A percentile compares a stretch with the other conserved stretches of the same genome.
Conservation (phyloP, 768 basidiomycete genomes). For the Tulasnella sp. region DNA sequence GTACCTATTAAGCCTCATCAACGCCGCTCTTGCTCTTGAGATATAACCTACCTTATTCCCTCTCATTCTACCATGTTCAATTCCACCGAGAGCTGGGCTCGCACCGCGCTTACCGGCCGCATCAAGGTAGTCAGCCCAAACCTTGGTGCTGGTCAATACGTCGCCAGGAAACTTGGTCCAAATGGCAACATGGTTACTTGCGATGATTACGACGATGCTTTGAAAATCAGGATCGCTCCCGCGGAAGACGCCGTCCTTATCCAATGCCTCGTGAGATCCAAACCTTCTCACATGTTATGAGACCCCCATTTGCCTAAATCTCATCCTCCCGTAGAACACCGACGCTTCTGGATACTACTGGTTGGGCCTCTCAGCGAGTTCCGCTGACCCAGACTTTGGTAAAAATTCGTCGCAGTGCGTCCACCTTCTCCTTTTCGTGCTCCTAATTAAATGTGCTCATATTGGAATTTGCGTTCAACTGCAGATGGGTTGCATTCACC, state of each 20-base stretch:
- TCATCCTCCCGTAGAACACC: neutral
- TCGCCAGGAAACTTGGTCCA: neutral
- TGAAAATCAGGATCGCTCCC: neutral
- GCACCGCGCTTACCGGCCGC: neutral
- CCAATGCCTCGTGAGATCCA: neutral
- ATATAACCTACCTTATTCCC: too few relatives aligned
- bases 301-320: neutral
- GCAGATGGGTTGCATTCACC: neutral
- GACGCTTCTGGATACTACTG: neutral
- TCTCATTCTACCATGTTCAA: neutral
- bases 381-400: neutral
- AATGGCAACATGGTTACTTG: neutral
- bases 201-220: neutral
- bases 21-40: neutral
- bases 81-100: neutral
- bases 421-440: too few relatives aligned
- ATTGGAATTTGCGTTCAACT: neutral
- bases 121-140: neutral
- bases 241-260: neutral
- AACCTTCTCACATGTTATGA: neutral
- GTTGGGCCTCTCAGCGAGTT: neutral
- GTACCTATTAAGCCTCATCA: neutral
- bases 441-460: neutral
- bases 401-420: neutral
- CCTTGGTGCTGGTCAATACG: neutral